These are phyloP conservation scores for Solidago caesia DNA, from an alignment of 129 eudicot species.

Conservation along the genomic window DNA sequence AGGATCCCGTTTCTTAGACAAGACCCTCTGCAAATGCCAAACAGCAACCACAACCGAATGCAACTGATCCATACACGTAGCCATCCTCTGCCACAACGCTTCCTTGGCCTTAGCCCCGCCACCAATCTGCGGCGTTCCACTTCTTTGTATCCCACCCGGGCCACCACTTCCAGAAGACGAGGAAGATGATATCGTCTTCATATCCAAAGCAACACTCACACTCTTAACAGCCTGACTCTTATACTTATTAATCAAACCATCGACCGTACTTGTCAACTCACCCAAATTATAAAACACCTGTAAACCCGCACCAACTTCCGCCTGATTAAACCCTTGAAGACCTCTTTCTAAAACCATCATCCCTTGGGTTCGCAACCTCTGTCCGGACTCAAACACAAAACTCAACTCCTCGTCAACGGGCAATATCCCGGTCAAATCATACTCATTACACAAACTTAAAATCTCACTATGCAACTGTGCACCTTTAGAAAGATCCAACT, in stretches of 20 bases:
- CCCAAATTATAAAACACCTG: conserved; percentile 95
- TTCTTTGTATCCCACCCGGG: conserved; percentile 89
- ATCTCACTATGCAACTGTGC: conserved; percentile 77
- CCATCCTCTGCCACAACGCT: conserved; percentile 89
- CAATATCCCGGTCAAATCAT: conserved; percentile 51
- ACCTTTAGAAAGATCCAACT: conserved; percentile 65
- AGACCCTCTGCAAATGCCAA: conserved; percentile 99
- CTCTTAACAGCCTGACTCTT: conserved; percentile 64
- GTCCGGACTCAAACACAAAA: conserved; percentile 64
- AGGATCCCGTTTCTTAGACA: conserved; percentile 94
- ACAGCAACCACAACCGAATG: conserved; percentile 74
- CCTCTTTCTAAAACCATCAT: conserved; percentile 84
- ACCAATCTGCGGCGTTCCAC: conserved; percentile 87
- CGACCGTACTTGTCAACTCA: conserved; percentile 71
- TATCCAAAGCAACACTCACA: conserved; percentile 71
- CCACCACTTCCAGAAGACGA: conserved; percentile 56
- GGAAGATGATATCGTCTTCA: conserved; percentile 64
- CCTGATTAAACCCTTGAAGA: conserved; percentile 78
- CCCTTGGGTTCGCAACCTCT: conserved; percentile 58
- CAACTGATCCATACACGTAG: conserved; percentile 86
- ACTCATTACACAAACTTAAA: conserved; percentile 46
- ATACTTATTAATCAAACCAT: conserved; percentile 69
- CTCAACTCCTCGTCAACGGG: conserved; percentile 68
- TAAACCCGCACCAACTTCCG: conserved; percentile 87
- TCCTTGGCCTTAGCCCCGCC: conserved; percentile 78